phyloP scores from a whole-genome alignment of 495 filamentous ascomycete genomes.

The Aspergillus nanangensis region DNA sequence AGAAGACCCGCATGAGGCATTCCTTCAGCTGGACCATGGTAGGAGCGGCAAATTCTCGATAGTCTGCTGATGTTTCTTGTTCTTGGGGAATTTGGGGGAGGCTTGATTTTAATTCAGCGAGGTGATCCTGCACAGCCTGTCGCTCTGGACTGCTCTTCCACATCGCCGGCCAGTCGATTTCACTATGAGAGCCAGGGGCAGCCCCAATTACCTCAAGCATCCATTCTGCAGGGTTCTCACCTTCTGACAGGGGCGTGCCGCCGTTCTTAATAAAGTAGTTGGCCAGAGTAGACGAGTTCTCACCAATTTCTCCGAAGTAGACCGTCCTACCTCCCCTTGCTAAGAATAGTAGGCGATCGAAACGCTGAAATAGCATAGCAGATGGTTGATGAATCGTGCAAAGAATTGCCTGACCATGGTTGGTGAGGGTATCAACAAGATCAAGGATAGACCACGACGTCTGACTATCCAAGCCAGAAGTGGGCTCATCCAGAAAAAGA shows the following conservation, averaged over 20 bases:
- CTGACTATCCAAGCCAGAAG: conserved; percentile 1
- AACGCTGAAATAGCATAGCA: conserved; percentile 70
- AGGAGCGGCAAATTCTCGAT: conserved; percentile 40
- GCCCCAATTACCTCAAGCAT: conserved; percentile 85
- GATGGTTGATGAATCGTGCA: conserved; percentile 1
- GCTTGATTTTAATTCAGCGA: conserved; percentile 55
- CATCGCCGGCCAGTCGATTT: conserved; percentile 68
- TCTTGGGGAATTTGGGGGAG: conserved; percentile 25
- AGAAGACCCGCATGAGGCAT: conserved; percentile 37
- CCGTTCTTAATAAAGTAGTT: conserved; percentile 70
- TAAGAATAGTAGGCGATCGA: conserved; percentile 22
- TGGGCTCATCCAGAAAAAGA: conserved; percentile 2
- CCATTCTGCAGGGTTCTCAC: conserved; percentile 79
- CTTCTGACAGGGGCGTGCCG: conserved; percentile 54
- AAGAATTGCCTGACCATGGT: background rate
- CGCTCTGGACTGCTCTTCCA: conserved; percentile 70
- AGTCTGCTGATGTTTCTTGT: conserved; percentile 8
- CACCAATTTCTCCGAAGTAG: conserved; percentile 2
- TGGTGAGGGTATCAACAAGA: background rate
- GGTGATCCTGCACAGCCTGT: conserved; percentile 53
- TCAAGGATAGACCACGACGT: conserved; percentile 1
- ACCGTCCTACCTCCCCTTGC: background rate
- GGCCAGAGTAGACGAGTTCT: background rate
- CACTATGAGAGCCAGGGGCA: conserved; percentile 62
- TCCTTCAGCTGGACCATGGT: conserved; percentile 37